These are phyloP conservation scores for Diaporthe longicolla DNA, from an alignment of 2,329 filamentous ascomycete genomes.

Conservation along the genomic window DNA sequence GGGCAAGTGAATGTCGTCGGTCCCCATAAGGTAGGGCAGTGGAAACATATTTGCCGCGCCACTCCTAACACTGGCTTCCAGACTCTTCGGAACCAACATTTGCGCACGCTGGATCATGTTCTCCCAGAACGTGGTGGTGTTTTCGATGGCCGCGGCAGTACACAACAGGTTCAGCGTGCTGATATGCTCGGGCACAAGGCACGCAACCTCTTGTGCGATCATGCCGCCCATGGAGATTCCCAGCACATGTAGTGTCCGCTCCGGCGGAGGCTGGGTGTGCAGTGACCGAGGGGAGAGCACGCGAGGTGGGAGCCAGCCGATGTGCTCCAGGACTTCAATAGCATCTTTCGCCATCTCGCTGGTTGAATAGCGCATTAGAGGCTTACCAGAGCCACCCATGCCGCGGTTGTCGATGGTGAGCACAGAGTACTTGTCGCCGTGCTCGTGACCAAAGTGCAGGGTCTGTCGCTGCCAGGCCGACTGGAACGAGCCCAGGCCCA, in stretches of 20 bases:
- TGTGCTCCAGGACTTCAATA: slow-evolving; percentile 76
- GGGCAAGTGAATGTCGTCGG: slow-evolving; percentile 72
- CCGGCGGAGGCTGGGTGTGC: slow-evolving; percentile 37
- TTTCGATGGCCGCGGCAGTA: slow-evolving; percentile 73
- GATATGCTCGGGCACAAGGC: slow-evolving; percentile 66
- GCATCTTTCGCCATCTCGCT: slow-evolving; percentile 86
- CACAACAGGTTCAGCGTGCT: slow-evolving; percentile 71
- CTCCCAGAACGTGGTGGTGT: slow-evolving; percentile 73
- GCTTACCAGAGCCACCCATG: slow-evolving; percentile 85
- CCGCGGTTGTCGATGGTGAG: slow-evolving; percentile 89
- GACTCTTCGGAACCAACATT: slow-evolving; percentile 77
- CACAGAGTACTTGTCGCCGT: slow-evolving; percentile 76
- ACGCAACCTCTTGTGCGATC: slow-evolving; percentile 87
- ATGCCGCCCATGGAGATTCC: slow-evolving; percentile 92
- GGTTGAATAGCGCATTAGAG: slow-evolving; percentile 82
- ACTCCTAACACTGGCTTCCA: slow-evolving; percentile 76
- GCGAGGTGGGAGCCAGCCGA: slow-evolving; percentile 72
- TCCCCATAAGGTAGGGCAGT: slow-evolving; percentile 70
- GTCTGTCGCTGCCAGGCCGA: slow-evolving; percentile 87
- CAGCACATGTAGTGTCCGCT: slow-evolving; percentile 73
- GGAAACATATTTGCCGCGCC: slow-evolving; percentile 78
- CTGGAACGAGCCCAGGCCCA: slow-evolving; percentile 80
- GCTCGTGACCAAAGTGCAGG: slow-evolving; percentile 82
- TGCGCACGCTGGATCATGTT: slow-evolving; percentile 71
- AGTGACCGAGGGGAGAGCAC: slow-evolving; percentile 41